Base-by-base conservation (phyloP, 129 eudicot species). In the Rutidosis leptorrhynchoides region DNA sequence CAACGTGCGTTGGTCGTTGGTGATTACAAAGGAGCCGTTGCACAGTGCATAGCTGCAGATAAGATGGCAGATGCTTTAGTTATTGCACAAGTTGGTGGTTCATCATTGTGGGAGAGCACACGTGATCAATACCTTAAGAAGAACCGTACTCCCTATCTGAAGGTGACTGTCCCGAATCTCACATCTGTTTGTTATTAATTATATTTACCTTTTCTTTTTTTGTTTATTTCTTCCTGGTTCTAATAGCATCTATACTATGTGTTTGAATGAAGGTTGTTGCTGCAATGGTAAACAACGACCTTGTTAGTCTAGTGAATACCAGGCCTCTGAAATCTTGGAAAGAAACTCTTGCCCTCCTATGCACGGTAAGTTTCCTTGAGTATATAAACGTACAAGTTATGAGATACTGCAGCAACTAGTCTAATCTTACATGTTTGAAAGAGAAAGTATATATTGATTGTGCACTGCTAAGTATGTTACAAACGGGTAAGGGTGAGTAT, bases 1-100 rank as follows among this genome's bases (percentile, higher is more conserved):
- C 98, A 93, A 69, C 86, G 85, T 48, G 98, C 98, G 49, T 81
- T 93, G 74, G 95, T 88, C 63, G 95, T 93, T 74, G 98, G 98
- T 15, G 92, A 93, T 80, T 93, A 93, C 67, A 84, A 84, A 53
- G 92, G 89, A 24, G 98, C 98, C 58, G 98, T 88, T 76, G 87
- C 95, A 35, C 92, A 70, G 66, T 93, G 98, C 80, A 78, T 93
- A 64, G 77, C 87, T 71, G 95, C 90, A 53, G 77, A 81, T 79
- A 88, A 75, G 76, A 78, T 85, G 82, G 98, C 98, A 26, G 98
- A 93, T 88, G 98, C 98, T 74, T 79, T 93, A 69, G 98, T 88
- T 70, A 93, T 93, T 75, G 96, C 98, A 6, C 89, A 88, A 66
- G 96, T 84, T 69, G 98, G 98, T 67, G 96, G 92, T 46, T 71